phyloP scores from a whole-genome alignment of 1,284 basidiomycete genomes.

The Somion occarium region DNA sequence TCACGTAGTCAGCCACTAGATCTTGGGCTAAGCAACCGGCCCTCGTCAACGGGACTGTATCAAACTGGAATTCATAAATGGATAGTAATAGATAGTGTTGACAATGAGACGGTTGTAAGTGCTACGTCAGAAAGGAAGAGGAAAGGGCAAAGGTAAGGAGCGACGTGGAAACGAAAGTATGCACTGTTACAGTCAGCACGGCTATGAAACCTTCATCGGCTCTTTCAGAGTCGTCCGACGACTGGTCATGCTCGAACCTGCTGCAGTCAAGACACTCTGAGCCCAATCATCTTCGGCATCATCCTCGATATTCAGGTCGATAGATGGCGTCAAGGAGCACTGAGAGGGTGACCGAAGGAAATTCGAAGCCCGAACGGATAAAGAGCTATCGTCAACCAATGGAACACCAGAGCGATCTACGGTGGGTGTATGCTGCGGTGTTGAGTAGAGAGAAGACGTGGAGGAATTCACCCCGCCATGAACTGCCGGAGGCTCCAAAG shows the following conservation, averaged over 20 bases:
- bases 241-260: not conserved
- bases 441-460: slow-evolving; percentile 24
- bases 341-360: slow-evolving; percentile 13
- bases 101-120: not conserved
- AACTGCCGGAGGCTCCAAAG: not conserved
- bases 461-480: slow-evolving; percentile 21
- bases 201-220: not conserved
- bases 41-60: no score
- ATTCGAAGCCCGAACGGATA: not conserved
- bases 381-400: not conserved
- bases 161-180: not conserved
- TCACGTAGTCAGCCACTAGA: no score
- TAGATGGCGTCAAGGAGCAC: slow-evolving; percentile 22
- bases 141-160: not conserved
- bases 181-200: not conserved
- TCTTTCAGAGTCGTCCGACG: not conserved
- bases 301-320: slow-evolving; percentile 29
- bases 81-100: slow-evolving; percentile 2
- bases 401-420: slow-evolving; percentile 33
- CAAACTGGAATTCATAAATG: not conserved
- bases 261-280: slow-evolving; percentile 46
- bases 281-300: slow-evolving; percentile 53
- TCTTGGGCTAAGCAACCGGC: no score
- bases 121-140: not conserved
- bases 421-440: slow-evolving; percentile 39